Conservation (phyloP, 306 rosid genomes). For the Casuarina equisetifolia region DNA sequence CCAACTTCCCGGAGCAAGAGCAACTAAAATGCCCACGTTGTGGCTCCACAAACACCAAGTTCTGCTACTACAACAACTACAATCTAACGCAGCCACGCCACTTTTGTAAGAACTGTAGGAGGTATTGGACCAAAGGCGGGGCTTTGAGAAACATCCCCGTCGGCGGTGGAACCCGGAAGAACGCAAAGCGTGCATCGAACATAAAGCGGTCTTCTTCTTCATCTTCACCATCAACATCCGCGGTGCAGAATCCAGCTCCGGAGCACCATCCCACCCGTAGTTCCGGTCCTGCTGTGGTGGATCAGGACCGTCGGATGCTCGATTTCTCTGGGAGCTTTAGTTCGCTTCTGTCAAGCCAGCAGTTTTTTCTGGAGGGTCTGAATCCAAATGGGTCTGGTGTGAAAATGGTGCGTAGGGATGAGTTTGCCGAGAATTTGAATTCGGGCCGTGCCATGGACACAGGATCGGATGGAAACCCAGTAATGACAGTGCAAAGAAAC, state of each 20-base stretch:
- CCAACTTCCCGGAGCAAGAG: constrained; percentile 86
- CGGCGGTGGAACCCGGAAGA: constrained; percentile 87
- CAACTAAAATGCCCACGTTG: constrained; percentile 88
- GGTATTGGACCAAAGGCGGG: constrained; percentile 98
- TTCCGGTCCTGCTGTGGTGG: constrained; percentile 21
- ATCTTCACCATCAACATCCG: constrained; percentile 30
- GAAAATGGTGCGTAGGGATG: constrained; percentile 54
- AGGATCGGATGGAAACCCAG: constrained; percentile 45
- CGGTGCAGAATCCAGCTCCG: constrained; percentile 23
- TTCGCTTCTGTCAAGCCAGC: constrained; percentile 62
- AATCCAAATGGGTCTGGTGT: constrained; percentile 57
- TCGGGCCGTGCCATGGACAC: constrained; percentile 36
- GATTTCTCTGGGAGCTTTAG: constrained; percentile 60
- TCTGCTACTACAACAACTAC: constrained; percentile 96
- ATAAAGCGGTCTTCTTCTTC: constrained; percentile 43
- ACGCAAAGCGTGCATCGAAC: constrained; percentile 50
- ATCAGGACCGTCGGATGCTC: constrained; percentile 34
- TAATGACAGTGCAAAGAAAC: constrained; percentile 43
- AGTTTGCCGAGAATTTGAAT: constrained; percentile 40
- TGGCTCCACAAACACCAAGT: constrained; percentile 82
- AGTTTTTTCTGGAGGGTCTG: constrained; percentile 55
- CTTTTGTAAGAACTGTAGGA: constrained; percentile 85
- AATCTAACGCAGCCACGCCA: constrained; percentile 97
- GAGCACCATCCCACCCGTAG: constrained; percentile 36
- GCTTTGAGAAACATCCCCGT: constrained; percentile 83